A percentile compares a stretch with the other conserved stretches of the same genome.
phyloP scores from a whole-genome alignment of 768 basidiomycete species.

The Rhodotorula kratochvilovae region DNA sequence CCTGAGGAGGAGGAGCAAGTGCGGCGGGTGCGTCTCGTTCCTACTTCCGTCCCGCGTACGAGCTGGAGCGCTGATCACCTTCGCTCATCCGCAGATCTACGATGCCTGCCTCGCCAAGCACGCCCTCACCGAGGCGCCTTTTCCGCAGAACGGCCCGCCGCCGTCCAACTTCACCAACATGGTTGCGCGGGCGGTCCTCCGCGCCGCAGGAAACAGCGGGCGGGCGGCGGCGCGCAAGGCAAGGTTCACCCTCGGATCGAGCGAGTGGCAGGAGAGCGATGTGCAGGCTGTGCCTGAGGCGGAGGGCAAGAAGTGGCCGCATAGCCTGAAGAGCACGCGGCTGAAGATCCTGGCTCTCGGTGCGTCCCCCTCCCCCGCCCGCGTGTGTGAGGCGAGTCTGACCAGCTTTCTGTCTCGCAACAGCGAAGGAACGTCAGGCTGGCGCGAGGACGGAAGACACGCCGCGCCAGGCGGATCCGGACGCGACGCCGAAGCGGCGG shows the following conservation, averaged over 20 bases:
- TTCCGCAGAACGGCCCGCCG: constrained; percentile 17
- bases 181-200: constrained; percentile 28
- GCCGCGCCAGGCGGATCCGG: constrained; percentile 17
- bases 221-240: neutral
- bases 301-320: constrained; percentile 8
- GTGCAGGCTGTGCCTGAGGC: constrained; percentile 3
- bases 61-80: too few relatives aligned
- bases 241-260: neutral
- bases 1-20: constrained; percentile 23
- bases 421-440: constrained; percentile 23
- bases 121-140: constrained; percentile 19
- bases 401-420: too few relatives aligned
- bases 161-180: constrained; percentile 36
- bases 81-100: constrained; percentile 5
- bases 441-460: constrained; percentile 14
- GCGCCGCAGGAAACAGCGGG: neutral
- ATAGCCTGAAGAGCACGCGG: constrained; percentile 21
- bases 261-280: neutral
- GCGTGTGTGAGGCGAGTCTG: neutral
- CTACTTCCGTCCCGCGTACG: neutral
- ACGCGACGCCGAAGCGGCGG: constrained; percentile 27
- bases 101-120: constrained; percentile 23
- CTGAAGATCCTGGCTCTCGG: constrained; percentile 28
- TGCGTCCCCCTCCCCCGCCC: neutral
- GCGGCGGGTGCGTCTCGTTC: too few relatives aligned